Evolutionary conservation across 192 early-diverging fungal species (phyloP), one percentile per base, ranked within the genome.

Genomic region (Gorgonomyces haynaldii): DNA sequence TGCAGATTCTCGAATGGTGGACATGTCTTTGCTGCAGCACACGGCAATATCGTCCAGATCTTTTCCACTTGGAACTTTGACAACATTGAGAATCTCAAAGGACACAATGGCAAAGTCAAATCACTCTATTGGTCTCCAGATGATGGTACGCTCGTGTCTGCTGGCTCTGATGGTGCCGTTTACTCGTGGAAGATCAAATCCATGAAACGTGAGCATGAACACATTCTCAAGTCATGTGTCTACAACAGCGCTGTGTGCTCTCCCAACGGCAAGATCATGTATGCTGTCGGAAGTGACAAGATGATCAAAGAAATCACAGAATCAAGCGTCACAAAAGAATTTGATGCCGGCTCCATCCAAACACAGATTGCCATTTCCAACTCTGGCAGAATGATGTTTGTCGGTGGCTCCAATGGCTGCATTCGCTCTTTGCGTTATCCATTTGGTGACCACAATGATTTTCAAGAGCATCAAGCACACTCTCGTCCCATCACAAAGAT

Each of bases 221-320:
- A 71, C 29, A 74, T 77, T 37, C 53, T 71, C 13, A 79, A 79
- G 43, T 64, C 55, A 37, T 67, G 61, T 23, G 52, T 44, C 19
- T 79, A 68, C 39, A 57, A 57, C 3, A 54, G 58, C 35, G 76
- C 70, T 4, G 50, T 74, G 1, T 52, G 54, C 23, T 43, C 52
- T 8, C 30, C 50, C n/a, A 62, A 69, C 48, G 72, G 72, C 7
- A 58, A 56, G 43, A 56, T 27, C 16, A 54, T 71, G 37, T 79
- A 63, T 45, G 70, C 64, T 2, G 73, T 73, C n/a, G 76, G 76
- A 1, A 53, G 29, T 16, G 76, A 79, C 54, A 64, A 54, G 50
- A 44, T 54, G 19, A 27, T 78, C n/a, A 78, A 78, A 61, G 73
- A 78, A 66, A 73, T 79, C 37, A 69, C 54, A 10, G 76, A 79